Evolutionary conservation across 352 stramenopile genomes (phyloP), one percentile per base, ranked within the genome.

Genomic region (Phytophthora tubulina): DNA sequence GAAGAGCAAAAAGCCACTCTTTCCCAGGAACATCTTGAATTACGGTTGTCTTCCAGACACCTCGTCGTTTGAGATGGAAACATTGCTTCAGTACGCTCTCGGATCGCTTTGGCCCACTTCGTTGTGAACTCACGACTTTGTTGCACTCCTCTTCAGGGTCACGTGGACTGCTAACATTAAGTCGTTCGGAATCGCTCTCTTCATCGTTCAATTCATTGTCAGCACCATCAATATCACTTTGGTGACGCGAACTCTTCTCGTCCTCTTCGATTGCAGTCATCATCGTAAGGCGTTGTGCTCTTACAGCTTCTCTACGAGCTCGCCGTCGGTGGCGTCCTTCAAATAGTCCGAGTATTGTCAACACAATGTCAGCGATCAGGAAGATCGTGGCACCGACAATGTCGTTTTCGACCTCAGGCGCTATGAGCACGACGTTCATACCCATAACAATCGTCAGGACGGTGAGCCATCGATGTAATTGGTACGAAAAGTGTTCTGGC

Each of bases 361-460:
- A 35, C 27, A 36, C 48, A 21, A 72, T 21, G 39, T 75, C 67
- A 1, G 67, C 60, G 33, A 75, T 13, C 6, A 75, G 49, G 30
- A 75, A 75, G 30, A 71, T 57, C 6, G 52, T 53, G 21, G 68
- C 62, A 13, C 61, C 68, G 13, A 45, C 54, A 32, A 75, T 52
- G 41, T 75, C 60, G 32, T 57, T 11, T n/a, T 63, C 63, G 7
- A 71, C 21, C 30, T 75, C 38, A 14, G 68, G 30, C 17, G 10
- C 6, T 6, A 50, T n/a, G 14, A 71, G 54, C 6, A 72, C 35
- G 0, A 72, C 68, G 14, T 67, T 62, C 39, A 66, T 67, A 3
- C 67, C 68, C 68, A 72, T 72, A 11, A 72, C 55, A 31, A 75
- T 72, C 17, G 68, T 72, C n/a, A 63, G 27, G 17, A 75, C 66